Conservation (phyloP, 495 filamentous ascomycete genomes). For the Recurvomyces mirabilis region DNA sequence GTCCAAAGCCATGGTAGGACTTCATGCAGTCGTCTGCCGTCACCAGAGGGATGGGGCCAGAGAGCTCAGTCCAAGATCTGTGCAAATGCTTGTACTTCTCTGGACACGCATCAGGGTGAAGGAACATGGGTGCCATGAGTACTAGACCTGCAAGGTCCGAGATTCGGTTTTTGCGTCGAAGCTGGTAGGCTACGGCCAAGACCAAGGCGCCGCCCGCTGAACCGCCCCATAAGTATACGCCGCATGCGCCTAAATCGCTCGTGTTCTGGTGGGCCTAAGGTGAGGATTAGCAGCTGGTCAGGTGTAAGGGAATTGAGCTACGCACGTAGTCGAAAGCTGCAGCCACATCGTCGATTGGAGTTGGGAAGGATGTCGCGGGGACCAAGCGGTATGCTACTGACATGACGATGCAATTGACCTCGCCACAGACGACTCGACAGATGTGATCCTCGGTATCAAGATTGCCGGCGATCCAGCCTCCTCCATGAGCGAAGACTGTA, state of each 20-base stretch:
- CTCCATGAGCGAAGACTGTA: conserved; percentile 5
- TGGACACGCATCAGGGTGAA: conserved; percentile 4
- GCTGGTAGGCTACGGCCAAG: not conserved
- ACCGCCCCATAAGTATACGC: not conserved
- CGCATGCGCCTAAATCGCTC: not conserved
- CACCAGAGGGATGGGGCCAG: conserved; percentile 2
- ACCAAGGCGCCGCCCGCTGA: conserved; percentile 4
- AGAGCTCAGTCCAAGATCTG: not conserved
- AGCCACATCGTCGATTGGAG: not conserved
- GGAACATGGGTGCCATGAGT: not conserved
- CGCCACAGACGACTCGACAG: not conserved
- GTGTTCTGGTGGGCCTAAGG: not conserved
- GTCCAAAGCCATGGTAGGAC: not conserved
- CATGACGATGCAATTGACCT: not conserved
- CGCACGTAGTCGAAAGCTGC: not conserved
- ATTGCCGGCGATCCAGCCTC: conserved; percentile 7
- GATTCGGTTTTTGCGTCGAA: not conserved
- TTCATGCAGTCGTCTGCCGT: not conserved
- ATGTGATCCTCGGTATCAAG: conserved; percentile 7
- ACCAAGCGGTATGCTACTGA: conserved; percentile 4
- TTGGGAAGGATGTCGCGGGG: not conserved
- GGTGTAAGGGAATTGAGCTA: no score
- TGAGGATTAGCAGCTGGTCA: no score
- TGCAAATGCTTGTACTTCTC: conserved; percentile 5
- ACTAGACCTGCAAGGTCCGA: not conserved